Conservation (phyloP, 768 basidiomycete genomes). For the Scleroderma citrinum region DNA sequence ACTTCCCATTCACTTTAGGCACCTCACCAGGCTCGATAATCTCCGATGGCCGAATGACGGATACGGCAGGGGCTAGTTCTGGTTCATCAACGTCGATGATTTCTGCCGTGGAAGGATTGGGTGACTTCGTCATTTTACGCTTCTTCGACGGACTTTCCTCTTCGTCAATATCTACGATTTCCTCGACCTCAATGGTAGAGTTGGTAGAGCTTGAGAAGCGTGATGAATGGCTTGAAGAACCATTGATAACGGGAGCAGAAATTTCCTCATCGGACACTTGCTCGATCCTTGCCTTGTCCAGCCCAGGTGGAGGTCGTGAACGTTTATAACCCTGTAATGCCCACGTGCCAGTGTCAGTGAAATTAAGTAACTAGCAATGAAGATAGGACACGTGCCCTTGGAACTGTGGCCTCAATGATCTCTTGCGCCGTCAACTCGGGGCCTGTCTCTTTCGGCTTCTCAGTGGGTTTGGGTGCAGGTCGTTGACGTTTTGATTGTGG, state of each 20-base stretch:
- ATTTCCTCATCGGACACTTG: constrained; percentile 6
- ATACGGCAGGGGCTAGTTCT: constrained; percentile 13
- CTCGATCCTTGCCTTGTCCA: constrained; percentile 33
- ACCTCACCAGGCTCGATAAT: constrained; percentile 34
- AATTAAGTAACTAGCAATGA: constrained; percentile 4
- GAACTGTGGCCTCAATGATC: constrained; percentile 73
- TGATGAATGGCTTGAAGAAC: constrained; percentile 4
- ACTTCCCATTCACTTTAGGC: constrained; percentile 12
- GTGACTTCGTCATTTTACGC: constrained; percentile 34
- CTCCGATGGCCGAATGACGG: constrained; percentile 29
- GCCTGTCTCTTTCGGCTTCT: constrained; percentile 26
- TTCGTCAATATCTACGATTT: constrained; percentile 34
- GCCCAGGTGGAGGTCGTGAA: constrained; percentile 59
- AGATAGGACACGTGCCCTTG: constrained; percentile 45
- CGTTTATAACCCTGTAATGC: constrained; percentile 65
- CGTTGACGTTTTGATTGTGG: constrained; percentile 34
- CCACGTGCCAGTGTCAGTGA: constrained; percentile 1
- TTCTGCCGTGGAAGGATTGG: constrained; percentile 24
- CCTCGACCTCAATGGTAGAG: constrained; percentile 26
- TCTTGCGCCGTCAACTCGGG: constrained; percentile 48
- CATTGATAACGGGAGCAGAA: constrained; percentile 12
- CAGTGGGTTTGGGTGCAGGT: constrained; percentile 28
- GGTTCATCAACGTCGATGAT: constrained; percentile 26
- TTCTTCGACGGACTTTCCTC: constrained; percentile 41
- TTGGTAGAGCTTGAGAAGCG: not conserved